Evolutionary conservation across 139 green algal genomes (phyloP), one percentile per base, ranked within the genome.

Genomic region (Protoeuglena noctilucae): DNA sequence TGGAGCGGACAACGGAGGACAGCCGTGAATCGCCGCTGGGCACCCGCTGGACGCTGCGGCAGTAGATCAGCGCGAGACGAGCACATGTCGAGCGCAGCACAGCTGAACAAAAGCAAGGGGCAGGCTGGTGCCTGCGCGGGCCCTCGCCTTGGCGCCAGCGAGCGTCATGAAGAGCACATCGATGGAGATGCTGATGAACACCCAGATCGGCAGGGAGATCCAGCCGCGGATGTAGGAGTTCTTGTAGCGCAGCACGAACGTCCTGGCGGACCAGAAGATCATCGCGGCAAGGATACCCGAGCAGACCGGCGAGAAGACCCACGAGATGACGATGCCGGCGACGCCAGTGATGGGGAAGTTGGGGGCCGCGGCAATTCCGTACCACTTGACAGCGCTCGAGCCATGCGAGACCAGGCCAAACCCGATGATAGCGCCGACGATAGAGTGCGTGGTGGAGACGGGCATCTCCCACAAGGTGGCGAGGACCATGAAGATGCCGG

Each of bases 371-470:
- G n/a, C n/a, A n/a, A n/a, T n/a, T n/a, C n/a, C n/a, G n/a, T n/a
- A n/a, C 65, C 54, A 71, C 14, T 63, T 41, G 9, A 74, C 56
- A 3, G 62, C 67, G 0, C 3, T 0, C 2, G 27, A 19, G 0
- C 67, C 67, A 18, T 51, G 57, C 61, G 72, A 67, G 30, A 72
- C 61, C 0, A 76, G 58, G 0, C 31, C 51, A 52, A 73, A 72
- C 5, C 69, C 69, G 30, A 72, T 60, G 18, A 73, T 56, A 1
- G 60, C 57, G 4, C 66, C 68, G 49, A 70, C 72, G 46, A 75
- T 74, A 47, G 70, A 66, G 52, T 80, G 75, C 16, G 75, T 83
- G 22, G 66, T 80, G 25, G 66, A 79, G 18, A 85, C 77, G 4
- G 82, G 66, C 29, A 79, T 56, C 40, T 68, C 62, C 16, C 77